Conservation (phyloP, 1,284 basidiomycete genomes). For the Cystobasidium pallidum region DNA sequence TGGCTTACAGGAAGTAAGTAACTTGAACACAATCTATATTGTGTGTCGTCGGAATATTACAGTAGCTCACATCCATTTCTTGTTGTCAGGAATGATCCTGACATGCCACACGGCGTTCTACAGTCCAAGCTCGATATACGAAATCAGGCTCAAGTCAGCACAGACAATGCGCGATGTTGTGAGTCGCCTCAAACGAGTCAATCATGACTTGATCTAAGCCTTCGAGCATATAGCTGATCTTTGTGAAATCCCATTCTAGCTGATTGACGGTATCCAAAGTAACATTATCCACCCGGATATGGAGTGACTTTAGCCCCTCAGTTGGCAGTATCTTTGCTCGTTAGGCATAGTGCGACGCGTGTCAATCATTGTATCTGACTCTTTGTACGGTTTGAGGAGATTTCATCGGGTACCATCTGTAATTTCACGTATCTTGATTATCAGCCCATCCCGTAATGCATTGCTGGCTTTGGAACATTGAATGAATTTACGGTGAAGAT, state of each 20-base stretch:
- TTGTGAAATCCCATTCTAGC: not conserved
- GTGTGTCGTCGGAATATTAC: too few relatives aligned
- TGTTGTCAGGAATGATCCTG: conserved; percentile 30
- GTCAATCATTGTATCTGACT: too few relatives aligned
- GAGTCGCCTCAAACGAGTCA: not conserved
- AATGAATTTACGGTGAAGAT: too few relatives aligned
- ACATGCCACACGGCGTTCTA: conserved; percentile 47
- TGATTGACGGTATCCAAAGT: conserved; percentile 36
- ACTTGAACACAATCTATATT: too few relatives aligned
- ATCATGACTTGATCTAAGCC: too few relatives aligned
- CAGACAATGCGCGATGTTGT: conserved; percentile 45
- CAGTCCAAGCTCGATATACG: conserved; percentile 39
- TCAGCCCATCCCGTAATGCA: too few relatives aligned
- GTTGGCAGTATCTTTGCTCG: too few relatives aligned
- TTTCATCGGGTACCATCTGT: too few relatives aligned
- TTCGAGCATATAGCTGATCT: not conserved
- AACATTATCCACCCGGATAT: conserved; percentile 38
- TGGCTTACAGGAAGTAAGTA: conserved; percentile 47
- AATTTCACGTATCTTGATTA: too few relatives aligned
- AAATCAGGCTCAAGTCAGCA: conserved; percentile 44
- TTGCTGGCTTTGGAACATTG: too few relatives aligned
- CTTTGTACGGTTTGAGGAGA: too few relatives aligned
- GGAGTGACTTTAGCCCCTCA: conserved; percentile 5
- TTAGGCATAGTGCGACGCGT: too few relatives aligned
- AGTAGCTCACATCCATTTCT: not conserved